A percentile compares a stretch with the other conserved stretches of the same genome.
phyloP scores from a whole-genome alignment of 2,329 filamentous ascomycete genomes.

The Talaromyces piceae region DNA sequence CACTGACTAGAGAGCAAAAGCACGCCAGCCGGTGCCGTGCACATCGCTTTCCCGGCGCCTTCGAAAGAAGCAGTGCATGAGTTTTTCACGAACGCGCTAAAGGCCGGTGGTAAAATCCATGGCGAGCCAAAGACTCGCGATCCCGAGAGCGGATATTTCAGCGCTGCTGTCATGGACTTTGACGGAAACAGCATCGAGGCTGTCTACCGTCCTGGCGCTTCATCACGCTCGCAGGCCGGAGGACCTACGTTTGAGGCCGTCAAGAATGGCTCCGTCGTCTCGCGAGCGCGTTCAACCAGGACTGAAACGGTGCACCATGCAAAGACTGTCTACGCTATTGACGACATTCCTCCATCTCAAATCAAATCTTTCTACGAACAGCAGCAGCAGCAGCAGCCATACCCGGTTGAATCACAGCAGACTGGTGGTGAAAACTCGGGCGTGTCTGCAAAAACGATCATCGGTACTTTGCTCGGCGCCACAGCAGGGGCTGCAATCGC shows the following conservation, averaged over 20 bases:
- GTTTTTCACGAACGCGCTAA: slow-evolving; percentile 64
- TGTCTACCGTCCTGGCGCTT: slow-evolving; percentile 46
- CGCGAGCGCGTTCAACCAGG: slow-evolving; percentile 23
- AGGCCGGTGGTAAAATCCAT: slow-evolving; percentile 55
- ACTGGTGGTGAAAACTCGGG: slow-evolving; percentile 35
- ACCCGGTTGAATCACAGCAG: neutral
- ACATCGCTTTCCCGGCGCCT: slow-evolving; percentile 62
- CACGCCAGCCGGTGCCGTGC: slow-evolving; percentile 47
- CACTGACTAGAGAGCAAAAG: slow-evolving; percentile 17
- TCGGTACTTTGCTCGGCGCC: slow-evolving; percentile 71
- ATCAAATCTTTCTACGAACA: slow-evolving; percentile 13
- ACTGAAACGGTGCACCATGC: slow-evolving; percentile 23
- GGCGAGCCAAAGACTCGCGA: slow-evolving; percentile 49
- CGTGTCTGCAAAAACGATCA: slow-evolving; percentile 51
- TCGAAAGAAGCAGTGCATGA: slow-evolving; percentile 59
- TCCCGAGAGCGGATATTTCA: slow-evolving; percentile 50
- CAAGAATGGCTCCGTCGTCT: slow-evolving; percentile 33
- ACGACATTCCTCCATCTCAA: slow-evolving; percentile 11
- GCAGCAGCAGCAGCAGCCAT: slow-evolving; percentile 15
- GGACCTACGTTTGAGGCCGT: slow-evolving; percentile 28
- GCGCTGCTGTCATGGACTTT: slow-evolving; percentile 61
- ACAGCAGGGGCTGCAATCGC: slow-evolving; percentile 70
- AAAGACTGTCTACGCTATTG: slow-evolving; percentile 18
- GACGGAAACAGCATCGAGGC: slow-evolving; percentile 82
- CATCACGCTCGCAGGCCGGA: slow-evolving; percentile 21